These are phyloP conservation scores for Murraya paniculata DNA, from an alignment of 345 rosid species.

Conservation along the genomic window DNA sequence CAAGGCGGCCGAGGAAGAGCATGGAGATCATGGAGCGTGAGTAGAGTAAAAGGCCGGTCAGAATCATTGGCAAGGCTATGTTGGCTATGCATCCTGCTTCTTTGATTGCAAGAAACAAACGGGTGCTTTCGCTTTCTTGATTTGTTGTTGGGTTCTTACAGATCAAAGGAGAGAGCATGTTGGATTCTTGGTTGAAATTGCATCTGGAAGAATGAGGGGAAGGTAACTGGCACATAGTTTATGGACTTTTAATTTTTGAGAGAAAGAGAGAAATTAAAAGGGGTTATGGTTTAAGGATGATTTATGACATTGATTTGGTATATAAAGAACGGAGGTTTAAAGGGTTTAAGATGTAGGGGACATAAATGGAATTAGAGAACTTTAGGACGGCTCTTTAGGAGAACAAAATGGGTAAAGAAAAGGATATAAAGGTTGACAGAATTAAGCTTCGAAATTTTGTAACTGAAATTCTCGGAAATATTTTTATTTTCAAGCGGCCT, in stretches of 20 bases:
- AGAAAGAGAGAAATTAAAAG: neutral
- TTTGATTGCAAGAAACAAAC: conserved; percentile 29
- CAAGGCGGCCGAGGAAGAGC: conserved; percentile 83
- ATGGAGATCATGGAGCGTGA: conserved; percentile 82
- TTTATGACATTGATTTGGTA: neutral
- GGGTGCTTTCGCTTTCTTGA: conserved; percentile 16
- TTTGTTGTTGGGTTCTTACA: conserved; percentile 32
- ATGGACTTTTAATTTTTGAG: neutral
- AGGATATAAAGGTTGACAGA: neutral
- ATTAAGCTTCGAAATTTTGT: neutral
- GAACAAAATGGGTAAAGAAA: neutral
- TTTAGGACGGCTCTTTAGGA: neutral
- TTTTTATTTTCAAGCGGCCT: conserved; percentile 14
- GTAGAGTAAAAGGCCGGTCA: conserved; percentile 72
- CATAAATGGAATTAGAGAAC: neutral
- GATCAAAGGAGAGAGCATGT: conserved; percentile 40
- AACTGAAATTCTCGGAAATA: conserved; percentile 13
- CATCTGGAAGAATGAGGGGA: conserved; percentile 19
- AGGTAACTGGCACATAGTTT: conserved; percentile 17
- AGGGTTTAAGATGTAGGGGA: neutral
- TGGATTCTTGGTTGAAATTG: conserved; percentile 18
- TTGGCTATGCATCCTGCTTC: conserved; percentile 59
- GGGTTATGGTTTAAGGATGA: neutral
- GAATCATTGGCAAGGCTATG: conserved; percentile 60
- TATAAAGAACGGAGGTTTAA: conserved; percentile 12